A percentile compares a stretch with the other conserved stretches of the same genome.
Evolutionary conservation across 495 filamentous ascomycete species (phyloP).

Genomic region (Neurospora hispaniola): DNA sequence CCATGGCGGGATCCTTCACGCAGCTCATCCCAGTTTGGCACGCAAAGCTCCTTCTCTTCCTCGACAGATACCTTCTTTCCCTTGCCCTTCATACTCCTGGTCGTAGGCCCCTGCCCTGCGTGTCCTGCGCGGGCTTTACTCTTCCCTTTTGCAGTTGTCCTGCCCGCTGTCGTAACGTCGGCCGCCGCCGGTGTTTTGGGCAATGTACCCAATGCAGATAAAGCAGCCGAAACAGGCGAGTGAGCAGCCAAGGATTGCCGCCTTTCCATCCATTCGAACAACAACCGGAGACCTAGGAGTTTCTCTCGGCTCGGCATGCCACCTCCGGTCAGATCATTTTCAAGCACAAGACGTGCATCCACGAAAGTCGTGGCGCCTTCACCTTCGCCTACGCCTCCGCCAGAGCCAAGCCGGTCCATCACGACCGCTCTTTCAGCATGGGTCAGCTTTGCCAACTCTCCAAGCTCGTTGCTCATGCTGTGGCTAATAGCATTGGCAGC

Average conservation of each 20-base stretch:
- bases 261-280: slow-evolving; percentile 73
- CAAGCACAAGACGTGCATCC: slow-evolving; percentile 65
- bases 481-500: neutral
- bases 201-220: neutral
- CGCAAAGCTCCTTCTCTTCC: slow-evolving; percentile 7
- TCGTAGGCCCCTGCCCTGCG: slow-evolving; percentile 9
- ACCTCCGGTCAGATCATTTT: slow-evolving; percentile 48
- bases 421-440: slow-evolving; percentile 68
- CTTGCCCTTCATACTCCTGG: slow-evolving; percentile 8
- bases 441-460: slow-evolving; percentile 52
- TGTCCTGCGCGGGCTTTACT: neutral
- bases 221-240: neutral
- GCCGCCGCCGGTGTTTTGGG: neutral
- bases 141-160: neutral
- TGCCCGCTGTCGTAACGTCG: neutral
- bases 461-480: slow-evolving; percentile 25
- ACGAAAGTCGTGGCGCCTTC: slow-evolving; percentile 53
- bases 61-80: slow-evolving; percentile 22
- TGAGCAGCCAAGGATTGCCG: slow-evolving; percentile 6
- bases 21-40: neutral
- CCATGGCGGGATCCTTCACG: slow-evolving; percentile 1
- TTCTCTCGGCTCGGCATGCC: slow-evolving; percentile 43
- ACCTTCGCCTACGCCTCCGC: slow-evolving; percentile 35
- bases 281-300: slow-evolving; percentile 59
- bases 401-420: slow-evolving; percentile 36